phyloP scores from a whole-genome alignment of 345 rosid genomes.

The Cardiospermum halicacabum region DNA sequence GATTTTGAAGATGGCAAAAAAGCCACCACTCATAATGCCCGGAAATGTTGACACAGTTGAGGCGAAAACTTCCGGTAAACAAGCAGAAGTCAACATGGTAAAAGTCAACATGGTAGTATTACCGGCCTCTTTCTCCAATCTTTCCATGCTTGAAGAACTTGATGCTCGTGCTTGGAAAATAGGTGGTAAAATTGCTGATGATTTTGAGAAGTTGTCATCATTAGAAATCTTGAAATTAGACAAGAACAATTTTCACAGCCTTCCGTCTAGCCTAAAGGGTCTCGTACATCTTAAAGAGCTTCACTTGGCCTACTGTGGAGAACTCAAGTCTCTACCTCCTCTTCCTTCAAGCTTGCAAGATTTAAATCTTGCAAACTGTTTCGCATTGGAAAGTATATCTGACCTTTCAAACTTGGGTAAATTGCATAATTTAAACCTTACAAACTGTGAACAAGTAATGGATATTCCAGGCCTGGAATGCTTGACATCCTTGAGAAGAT shows the following conservation, averaged over 20 bases:
- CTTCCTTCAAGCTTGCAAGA: slow-evolving; percentile 41
- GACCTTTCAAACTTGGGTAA: slow-evolving; percentile 32
- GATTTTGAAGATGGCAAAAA: slow-evolving; percentile 36
- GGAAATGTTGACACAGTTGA: background rate
- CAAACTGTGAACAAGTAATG: slow-evolving; percentile 36
- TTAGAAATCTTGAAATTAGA: slow-evolving; percentile 33
- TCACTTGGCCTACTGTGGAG: slow-evolving; percentile 24
- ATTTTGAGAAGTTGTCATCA: slow-evolving; percentile 37
- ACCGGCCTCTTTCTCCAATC: slow-evolving; percentile 38
- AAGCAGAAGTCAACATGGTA: background rate
- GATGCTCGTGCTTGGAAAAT: slow-evolving; percentile 45
- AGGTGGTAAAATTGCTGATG: slow-evolving; percentile 41
- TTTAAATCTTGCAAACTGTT: slow-evolving; percentile 35
- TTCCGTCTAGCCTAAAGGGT: slow-evolving; percentile 44
- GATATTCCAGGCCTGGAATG: slow-evolving; percentile 45
- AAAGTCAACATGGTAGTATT: slow-evolving; percentile 1
- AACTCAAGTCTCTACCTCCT: slow-evolving; percentile 40
- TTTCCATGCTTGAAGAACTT: slow-evolving; percentile 31
- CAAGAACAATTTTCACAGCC: slow-evolving; percentile 35
- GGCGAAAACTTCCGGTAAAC: background rate
- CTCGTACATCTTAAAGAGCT: slow-evolving; percentile 37
- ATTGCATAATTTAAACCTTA: slow-evolving; percentile 25
- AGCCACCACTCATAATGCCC: slow-evolving; percentile 7
- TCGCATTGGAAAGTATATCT: slow-evolving; percentile 24
- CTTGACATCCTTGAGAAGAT: slow-evolving; percentile 29